phyloP scores from a whole-genome alignment of 2,329 filamentous ascomycete species.

The Colletotrichum godetiae region DNA sequence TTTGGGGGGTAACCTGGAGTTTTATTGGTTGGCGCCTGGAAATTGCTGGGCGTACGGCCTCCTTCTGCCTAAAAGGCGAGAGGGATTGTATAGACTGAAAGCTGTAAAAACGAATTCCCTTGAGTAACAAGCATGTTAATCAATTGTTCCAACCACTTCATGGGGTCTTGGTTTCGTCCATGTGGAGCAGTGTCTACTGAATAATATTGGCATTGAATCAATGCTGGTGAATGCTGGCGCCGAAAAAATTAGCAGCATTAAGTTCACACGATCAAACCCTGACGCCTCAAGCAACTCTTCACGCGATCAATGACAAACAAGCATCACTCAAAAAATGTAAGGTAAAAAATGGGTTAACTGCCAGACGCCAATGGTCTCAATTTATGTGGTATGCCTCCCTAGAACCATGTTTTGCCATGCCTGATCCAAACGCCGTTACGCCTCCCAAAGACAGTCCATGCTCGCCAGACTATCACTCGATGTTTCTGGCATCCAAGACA shows the following conservation, averaged over 20 bases:
- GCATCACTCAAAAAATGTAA: not conserved
- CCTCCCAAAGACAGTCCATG: constrained; percentile 40
- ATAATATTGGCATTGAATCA: too few relatives aligned
- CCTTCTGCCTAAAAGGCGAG: constrained; percentile 17
- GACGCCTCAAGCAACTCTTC: too few relatives aligned
- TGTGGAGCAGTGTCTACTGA: too few relatives aligned
- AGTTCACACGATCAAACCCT: too few relatives aligned
- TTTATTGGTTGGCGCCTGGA: constrained; percentile 30
- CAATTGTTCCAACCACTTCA: not conserved
- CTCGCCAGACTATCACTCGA: constrained; percentile 52
- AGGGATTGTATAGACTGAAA: constrained; percentile 35
- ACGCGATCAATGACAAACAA: not conserved
- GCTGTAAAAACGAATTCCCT: constrained; percentile 35
- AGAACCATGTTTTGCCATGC: constrained; percentile 27
- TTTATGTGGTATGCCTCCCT: constrained; percentile 31
- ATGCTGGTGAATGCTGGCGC: too few relatives aligned
- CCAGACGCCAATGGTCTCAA: not conserved
- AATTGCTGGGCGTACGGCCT: constrained; percentile 24
- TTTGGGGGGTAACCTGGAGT: constrained; percentile 25
- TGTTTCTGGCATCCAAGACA: constrained; percentile 65
- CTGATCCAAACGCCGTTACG: constrained; percentile 38
- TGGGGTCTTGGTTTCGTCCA: too few relatives aligned
- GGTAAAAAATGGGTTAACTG: not conserved
- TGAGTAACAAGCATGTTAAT: constrained; percentile 33
- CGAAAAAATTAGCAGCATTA: too few relatives aligned